These are phyloP conservation scores for Sugiyamaella japonica DNA, from an alignment of 1,139 yeast genomes.

Conservation along the genomic window DNA sequence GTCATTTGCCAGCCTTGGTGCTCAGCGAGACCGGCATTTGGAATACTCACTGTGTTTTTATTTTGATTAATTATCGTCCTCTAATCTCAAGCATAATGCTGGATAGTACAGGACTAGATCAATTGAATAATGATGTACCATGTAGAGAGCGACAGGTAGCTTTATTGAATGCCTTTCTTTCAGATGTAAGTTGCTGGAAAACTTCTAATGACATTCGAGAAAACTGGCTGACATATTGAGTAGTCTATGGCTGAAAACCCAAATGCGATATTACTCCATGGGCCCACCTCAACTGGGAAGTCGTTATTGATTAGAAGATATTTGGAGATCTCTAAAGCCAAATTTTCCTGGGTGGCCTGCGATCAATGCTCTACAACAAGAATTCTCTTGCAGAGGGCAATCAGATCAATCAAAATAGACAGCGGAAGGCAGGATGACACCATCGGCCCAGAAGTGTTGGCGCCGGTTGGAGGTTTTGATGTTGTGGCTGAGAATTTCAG, in stretches of 20 bases:
- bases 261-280: constrained; percentile 37
- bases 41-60: no score
- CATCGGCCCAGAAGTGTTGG: not conserved
- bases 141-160: constrained; percentile 30
- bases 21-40: no score
- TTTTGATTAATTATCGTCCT: not conserved
- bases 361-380: constrained; percentile 42
- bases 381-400: constrained; percentile 40
- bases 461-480: constrained; percentile 27
- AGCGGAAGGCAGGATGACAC: constrained; percentile 20
- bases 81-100: constrained; percentile 8
- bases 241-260: constrained; percentile 27
- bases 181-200: constrained; percentile 14
- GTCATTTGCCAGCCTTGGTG: not conserved
- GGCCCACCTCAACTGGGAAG: constrained; percentile 41
- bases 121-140: constrained; percentile 7
- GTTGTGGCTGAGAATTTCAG: constrained; percentile 50
- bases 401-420: constrained; percentile 33
- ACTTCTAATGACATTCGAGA: not conserved
- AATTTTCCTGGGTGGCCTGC: constrained; percentile 37
- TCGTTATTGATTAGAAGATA: constrained; percentile 29
- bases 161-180: constrained; percentile 29
- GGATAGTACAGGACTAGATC: constrained; percentile 3
- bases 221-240: not conserved
- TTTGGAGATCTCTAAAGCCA: constrained; percentile 22